A percentile compares a stretch with the other conserved stretches of the same genome.
phyloP scores from a whole-genome alignment of 2,329 filamentous ascomycete genomes.

The Canariomyces notabilis region DNA sequence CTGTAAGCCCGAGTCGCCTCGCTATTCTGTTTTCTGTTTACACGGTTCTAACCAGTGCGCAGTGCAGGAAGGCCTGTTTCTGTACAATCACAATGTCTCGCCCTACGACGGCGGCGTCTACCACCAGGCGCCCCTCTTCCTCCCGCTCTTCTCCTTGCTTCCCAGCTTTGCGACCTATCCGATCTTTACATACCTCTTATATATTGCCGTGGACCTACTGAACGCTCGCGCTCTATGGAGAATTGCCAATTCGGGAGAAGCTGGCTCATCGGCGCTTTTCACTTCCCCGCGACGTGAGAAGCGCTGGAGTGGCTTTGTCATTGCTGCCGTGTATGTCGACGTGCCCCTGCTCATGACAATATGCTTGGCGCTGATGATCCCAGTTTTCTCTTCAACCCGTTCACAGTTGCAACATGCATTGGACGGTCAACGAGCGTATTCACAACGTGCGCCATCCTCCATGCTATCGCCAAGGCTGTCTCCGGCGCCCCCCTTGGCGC shows the following conservation, averaged over 20 bases:
- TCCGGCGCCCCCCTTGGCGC: constrained; percentile 67
- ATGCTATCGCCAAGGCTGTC: constrained; percentile 76
- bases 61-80: constrained; percentile 95
- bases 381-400: constrained; percentile 91
- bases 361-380: background rate
- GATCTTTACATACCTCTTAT: constrained; percentile 73
- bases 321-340: constrained; percentile 68
- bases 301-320: constrained; percentile 66
- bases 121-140: constrained; percentile 78
- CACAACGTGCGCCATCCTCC: constrained; percentile 80
- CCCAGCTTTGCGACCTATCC: constrained; percentile 64
- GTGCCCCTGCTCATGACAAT: background rate
- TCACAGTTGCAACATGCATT: constrained; percentile 85
- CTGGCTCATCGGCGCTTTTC: constrained; percentile 68
- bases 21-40: background rate
- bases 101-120: constrained; percentile 91
- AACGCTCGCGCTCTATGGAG: constrained; percentile 73
- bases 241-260: constrained; percentile 78
- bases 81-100: constrained; percentile 93
- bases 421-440: constrained; percentile 86
- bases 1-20: constrained; percentile 51
- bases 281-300: constrained; percentile 72
- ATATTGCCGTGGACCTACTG: constrained; percentile 73
- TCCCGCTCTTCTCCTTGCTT: constrained; percentile 86
- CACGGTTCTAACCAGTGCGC: constrained; percentile 6